These are phyloP conservation scores for Crithidia mellificae DNA, from an alignment of 208 protist genomes.

Conservation along the genomic window DNA sequence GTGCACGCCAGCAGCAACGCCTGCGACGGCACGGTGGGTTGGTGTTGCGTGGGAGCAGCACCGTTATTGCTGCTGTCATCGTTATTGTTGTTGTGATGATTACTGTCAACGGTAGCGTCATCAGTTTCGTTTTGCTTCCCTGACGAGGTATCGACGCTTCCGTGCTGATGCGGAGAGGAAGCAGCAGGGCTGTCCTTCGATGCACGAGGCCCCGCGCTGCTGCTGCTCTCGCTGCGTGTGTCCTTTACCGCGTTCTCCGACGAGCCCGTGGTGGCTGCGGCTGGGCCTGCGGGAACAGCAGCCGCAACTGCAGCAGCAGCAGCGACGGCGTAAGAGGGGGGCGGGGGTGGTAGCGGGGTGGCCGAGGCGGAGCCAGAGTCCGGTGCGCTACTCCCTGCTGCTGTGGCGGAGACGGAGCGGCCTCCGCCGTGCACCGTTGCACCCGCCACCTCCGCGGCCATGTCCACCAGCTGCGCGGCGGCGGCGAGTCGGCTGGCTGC, in stretches of 20 bases:
- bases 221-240: too few relatives aligned
- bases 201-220: too few relatives aligned
- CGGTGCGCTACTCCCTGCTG: neutral
- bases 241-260: too few relatives aligned
- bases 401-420: neutral
- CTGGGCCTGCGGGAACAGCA: too few relatives aligned
- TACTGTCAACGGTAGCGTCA: too few relatives aligned
- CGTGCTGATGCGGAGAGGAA: too few relatives aligned
- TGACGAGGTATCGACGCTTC: too few relatives aligned
- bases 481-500: constrained; percentile 24
- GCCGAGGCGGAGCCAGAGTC: constrained; percentile 2
- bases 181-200: too few relatives aligned
- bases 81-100: neutral
- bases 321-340: constrained; percentile 5
- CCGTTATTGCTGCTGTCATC: neutral
- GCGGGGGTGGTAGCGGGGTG: constrained; percentile 5
- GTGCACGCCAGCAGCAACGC: constrained; percentile 33
- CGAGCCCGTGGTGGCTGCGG: too few relatives aligned
- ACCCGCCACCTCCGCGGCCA: neutral
- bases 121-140: too few relatives aligned
- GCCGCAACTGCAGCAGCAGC: neutral
- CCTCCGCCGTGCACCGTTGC: neutral
- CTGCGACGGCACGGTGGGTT: constrained; percentile 20
- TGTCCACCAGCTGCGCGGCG: constrained; percentile 8
- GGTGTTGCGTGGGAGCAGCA: neutral